A percentile compares a stretch with the other conserved stretches of the same genome.
Conservation (phyloP, 228 moss, liverwort and hornwort genomes). For the Sphagnum fallax region DNA sequence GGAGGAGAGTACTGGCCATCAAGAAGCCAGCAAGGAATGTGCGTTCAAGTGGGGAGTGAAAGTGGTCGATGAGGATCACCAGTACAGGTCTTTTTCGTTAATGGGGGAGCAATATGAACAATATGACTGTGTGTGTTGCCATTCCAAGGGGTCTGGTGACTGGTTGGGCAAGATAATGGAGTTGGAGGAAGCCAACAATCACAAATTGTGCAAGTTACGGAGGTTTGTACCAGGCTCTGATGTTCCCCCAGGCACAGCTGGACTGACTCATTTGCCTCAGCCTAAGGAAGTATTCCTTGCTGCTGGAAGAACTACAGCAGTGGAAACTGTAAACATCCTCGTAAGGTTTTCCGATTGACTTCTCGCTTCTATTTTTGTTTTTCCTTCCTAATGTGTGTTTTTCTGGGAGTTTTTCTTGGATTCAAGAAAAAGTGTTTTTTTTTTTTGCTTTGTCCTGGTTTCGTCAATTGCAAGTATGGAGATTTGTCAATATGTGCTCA, state of each 20-base stretch:
- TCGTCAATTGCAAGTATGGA: no score
- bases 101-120: constrained; percentile 19
- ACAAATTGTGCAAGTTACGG: constrained; percentile 19
- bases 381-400: no score
- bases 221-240: no score
- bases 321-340: constrained; percentile 31
- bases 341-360: constrained; percentile 13
- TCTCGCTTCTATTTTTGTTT: no score
- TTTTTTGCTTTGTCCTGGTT: no score
- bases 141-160: background rate
- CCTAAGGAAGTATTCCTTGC: constrained; percentile 29
- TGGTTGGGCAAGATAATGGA: constrained; percentile 28
- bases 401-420: no score
- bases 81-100: constrained; percentile 21
- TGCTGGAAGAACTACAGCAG: constrained; percentile 29
- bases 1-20: constrained; percentile 3
- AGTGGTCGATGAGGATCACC: background rate
- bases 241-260: background rate
- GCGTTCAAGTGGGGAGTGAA: constrained; percentile 21
- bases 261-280: background rate
- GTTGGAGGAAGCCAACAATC: constrained; percentile 15
- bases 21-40: background rate
- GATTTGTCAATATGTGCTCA: no score
- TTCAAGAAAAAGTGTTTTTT: no score
- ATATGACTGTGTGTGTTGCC: constrained; percentile 33